Percentiles rank a stretch among this genome's conserved stretches.
phyloP scores from a whole-genome alignment of 108 stramenopile species.

The Craspedostauros australis region DNA sequence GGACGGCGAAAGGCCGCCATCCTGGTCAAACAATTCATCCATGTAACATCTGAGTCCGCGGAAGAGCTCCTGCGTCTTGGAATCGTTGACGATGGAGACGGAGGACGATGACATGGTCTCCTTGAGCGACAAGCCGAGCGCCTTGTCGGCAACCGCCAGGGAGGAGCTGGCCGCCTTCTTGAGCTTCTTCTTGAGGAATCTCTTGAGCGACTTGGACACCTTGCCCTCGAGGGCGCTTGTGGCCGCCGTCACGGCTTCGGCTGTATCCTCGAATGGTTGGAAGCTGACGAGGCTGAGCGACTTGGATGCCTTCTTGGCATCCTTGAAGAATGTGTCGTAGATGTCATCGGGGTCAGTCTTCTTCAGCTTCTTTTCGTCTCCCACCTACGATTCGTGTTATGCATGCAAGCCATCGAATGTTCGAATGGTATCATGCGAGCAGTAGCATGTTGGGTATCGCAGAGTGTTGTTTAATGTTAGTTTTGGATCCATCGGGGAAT shows the following conservation, averaged over 20 bases:
- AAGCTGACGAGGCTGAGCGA: constrained; percentile 88
- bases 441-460: background rate
- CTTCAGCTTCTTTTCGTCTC: constrained; percentile 86
- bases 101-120: constrained; percentile 70
- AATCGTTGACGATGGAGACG: constrained; percentile 42
- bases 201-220: constrained; percentile 89
- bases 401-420: background rate
- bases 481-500: background rate
- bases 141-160: constrained; percentile 93
- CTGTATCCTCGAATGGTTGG: constrained; percentile 94
- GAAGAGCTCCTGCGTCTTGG: constrained; percentile 90
- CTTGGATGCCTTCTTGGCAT: constrained; percentile 66
- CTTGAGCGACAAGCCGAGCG: constrained; percentile 86
- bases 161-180: constrained; percentile 77
- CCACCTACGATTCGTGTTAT: constrained; percentile 33
- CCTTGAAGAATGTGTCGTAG: constrained; percentile 82
- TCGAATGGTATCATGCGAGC: background rate
- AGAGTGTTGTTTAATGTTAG: background rate
- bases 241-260: constrained; percentile 95
- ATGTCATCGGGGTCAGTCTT: constrained; percentile 83
- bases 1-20: constrained; percentile 36
- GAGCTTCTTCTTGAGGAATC: constrained; percentile 95
- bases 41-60: constrained; percentile 92
- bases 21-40: constrained; percentile 83
- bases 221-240: constrained; percentile 92